These are phyloP conservation scores for Cercospora janseana DNA, from an alignment of 2,329 filamentous ascomycete genomes.

Conservation along the genomic window DNA sequence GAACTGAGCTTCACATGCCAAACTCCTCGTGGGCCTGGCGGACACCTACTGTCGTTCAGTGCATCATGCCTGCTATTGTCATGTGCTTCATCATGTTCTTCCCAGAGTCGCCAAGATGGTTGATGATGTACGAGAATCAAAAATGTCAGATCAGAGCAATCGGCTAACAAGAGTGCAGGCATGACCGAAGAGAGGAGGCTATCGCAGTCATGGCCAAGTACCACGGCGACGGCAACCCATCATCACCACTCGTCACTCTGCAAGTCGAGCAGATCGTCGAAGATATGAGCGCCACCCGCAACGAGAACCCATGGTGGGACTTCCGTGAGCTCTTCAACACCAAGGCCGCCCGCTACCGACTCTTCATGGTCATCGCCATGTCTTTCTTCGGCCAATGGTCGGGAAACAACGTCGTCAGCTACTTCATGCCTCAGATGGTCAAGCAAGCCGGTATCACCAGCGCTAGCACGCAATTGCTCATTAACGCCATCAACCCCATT, in stretches of 20 bases:
- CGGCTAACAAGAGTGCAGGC: slow-evolving; percentile 19
- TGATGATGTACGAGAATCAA: slow-evolving; percentile 42
- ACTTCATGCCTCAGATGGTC: slow-evolving; percentile 40
- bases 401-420: slow-evolving; percentile 42
- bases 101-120: slow-evolving; percentile 61
- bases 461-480: slow-evolving; percentile 40
- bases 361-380: slow-evolving; percentile 43
- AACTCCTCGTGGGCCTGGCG: slow-evolving; percentile 48
- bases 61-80: slow-evolving; percentile 46
- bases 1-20: slow-evolving; percentile 24
- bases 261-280: slow-evolving; percentile 40
- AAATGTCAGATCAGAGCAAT: background rate
- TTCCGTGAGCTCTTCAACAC: slow-evolving; percentile 49
- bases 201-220: slow-evolving; percentile 58
- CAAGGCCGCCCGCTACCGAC: slow-evolving; percentile 51
- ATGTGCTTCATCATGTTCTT: slow-evolving; percentile 52
- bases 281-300: slow-evolving; percentile 50
- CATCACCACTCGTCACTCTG: slow-evolving; percentile 37
- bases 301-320: slow-evolving; percentile 28
- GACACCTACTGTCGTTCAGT: slow-evolving; percentile 35
- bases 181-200: slow-evolving; percentile 57
- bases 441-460: slow-evolving; percentile 41
- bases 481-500: slow-evolving; percentile 45
- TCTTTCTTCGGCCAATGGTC: slow-evolving; percentile 45
- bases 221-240: slow-evolving; percentile 50